Base-by-base conservation (phyloP, 2,329 filamentous ascomycete species). In the Cladosporium sphaerospermum region DNA sequence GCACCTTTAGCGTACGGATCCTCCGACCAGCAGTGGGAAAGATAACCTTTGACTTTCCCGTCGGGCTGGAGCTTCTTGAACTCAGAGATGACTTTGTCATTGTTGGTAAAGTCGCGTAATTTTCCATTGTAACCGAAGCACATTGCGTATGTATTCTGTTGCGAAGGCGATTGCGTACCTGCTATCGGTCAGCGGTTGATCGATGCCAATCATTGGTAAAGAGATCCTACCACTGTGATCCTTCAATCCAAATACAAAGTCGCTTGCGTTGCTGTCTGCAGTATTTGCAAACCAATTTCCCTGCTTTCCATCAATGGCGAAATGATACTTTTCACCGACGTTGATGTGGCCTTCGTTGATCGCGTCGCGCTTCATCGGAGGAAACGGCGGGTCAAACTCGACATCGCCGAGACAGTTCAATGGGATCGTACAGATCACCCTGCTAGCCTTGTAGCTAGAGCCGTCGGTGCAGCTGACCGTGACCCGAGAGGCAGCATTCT, bases 1-100 rank as follows among this genome's bases (percentile, higher is more conserved):
- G 48, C 58, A 1, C 68, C 64, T 23, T 64, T 64, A 1, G 66
- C 43, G 41, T 61, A 67, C 1, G 59, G 58, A 42, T 69, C 66
- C 19, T 59, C 63, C 36, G 56, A 56, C 67, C 66, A 70, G 46
- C 65, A 57, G 33, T 68, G 64, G 8, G 53, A 33, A 5, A 57
- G 2, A 56, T 45, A 56, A 51, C 23, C 40, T 42, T 19, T n/a
- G 6, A 42, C 8, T 2, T 23, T 18, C 2, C 23, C 23, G 16
- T 9, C 16, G 40, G 16, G 8, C 4, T 14, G 23, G 16, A 42
- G 23, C 8, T 18, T 18, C 8, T 42, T 10, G 8, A 18, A 42
- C 40, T 18, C 18, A 18, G 40, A 19, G 10, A 42, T 19, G 9
- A 54, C 41, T 28, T 46, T 44, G 16, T 1, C 39, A 9, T 18